Percentiles rank a stretch among this genome's conserved stretches.
Evolutionary conservation across 169 alveolate species (phyloP).

Genomic region (Plasmodium knowlesi): DNA sequence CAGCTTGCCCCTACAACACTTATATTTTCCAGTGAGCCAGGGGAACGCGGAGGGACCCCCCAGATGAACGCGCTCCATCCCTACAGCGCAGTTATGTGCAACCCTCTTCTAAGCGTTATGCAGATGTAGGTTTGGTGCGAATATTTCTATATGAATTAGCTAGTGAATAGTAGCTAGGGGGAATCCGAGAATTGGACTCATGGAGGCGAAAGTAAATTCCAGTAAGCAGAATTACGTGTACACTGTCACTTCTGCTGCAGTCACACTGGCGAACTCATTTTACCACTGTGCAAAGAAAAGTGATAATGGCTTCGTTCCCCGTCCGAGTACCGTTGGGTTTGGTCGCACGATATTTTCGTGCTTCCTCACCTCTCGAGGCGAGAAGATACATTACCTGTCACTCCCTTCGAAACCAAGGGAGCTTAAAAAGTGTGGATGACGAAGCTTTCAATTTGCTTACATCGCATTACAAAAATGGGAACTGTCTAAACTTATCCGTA

Average conservation of each 20-base stretch:
- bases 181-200: not conserved
- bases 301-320: not conserved
- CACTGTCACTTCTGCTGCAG: not conserved
- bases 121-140: not conserved
- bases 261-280: not conserved
- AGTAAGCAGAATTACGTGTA: not conserved
- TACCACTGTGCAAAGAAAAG: not conserved
- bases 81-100: not conserved
- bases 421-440: slow-evolving; percentile 65
- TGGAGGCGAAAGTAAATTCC: not conserved
- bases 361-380: not conserved
- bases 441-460: slow-evolving; percentile 4
- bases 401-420: slow-evolving; percentile 34
- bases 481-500: slow-evolving; percentile 61
- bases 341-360: not conserved
- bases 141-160: not conserved
- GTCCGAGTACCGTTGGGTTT: not conserved
- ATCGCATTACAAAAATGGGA: slow-evolving; percentile 24
- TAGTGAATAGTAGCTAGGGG: not conserved
- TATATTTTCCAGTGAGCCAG: not conserved
- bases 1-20: not conserved
- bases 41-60: not conserved
- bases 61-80: not conserved
- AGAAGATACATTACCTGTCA: slow-evolving; percentile 23
- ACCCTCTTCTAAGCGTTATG: not conserved